phyloP scores from a whole-genome alignment of 2,329 filamentous ascomycete genomes.

The Tolypocladium cylindrosporum region DNA sequence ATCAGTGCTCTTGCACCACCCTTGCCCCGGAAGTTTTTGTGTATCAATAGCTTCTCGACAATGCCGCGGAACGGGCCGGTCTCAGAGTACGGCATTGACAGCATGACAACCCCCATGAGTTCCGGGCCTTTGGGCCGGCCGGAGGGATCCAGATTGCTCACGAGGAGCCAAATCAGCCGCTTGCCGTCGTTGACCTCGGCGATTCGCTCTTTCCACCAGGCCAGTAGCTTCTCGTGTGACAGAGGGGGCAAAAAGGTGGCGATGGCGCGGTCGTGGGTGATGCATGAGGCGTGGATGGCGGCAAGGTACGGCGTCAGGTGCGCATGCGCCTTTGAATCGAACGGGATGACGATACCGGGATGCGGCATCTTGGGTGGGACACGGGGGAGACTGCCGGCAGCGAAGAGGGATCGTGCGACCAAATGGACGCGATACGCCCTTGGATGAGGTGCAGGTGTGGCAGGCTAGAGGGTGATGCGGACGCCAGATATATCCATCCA shows the following conservation, averaged over 20 bases:
- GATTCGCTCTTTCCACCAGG: constrained; percentile 46
- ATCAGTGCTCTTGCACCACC: constrained; percentile 45
- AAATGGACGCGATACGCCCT: not conserved
- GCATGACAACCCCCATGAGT: constrained; percentile 46
- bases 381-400: not conserved
- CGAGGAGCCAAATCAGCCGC: constrained; percentile 43
- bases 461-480: too few relatives aligned
- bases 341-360: constrained; percentile 28
- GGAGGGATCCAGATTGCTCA: constrained; percentile 24
- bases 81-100: constrained; percentile 40
- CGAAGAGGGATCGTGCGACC: not conserved
- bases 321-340: constrained; percentile 32
- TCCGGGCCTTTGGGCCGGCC: constrained; percentile 30
- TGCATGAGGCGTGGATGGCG: constrained; percentile 47
- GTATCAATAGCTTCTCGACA: constrained; percentile 50
- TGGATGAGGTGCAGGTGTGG: not conserved
- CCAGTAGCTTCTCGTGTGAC: constrained; percentile 41
- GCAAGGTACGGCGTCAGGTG: constrained; percentile 47
- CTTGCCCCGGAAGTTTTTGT: constrained; percentile 35
- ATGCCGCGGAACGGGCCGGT: constrained; percentile 44
- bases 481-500: not conserved
- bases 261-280: constrained; percentile 45
- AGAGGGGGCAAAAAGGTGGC: constrained; percentile 52
- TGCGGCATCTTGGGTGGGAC: constrained; percentile 14
- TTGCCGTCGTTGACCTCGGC: constrained; percentile 33